Evolutionary conservation across 2,329 filamentous ascomycete species (phyloP), one percentile per base, ranked within the genome.

Genomic region (Paecilomyces formosus): DNA sequence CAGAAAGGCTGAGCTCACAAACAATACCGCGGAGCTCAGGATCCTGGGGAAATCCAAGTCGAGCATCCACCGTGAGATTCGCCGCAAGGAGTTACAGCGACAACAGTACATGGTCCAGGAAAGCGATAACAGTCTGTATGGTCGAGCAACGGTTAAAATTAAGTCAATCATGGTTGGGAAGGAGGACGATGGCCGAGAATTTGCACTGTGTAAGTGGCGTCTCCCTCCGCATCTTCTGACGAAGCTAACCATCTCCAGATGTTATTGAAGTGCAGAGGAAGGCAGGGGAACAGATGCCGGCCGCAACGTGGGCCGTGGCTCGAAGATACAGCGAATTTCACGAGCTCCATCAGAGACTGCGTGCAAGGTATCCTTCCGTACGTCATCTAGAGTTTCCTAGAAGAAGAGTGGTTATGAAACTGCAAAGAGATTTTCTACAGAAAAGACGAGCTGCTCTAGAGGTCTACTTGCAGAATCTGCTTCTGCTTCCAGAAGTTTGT

Each of bases 31-130:
- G 1, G 94, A 99, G 72, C 74, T 99, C 56, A 85, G 94, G 33
- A 97, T 99, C 61, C 74, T 99, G 55, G 86, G 88, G 57, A 99
- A 99, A 73, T 97, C 92, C 0, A 96, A 94, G 72, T 88, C 92
- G 31, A 99, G 94, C 73, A 78, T 99, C 58, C 89, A 96, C 68
- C 84, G 94, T 64, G 94, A 99, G 73, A 92, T 97, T 57, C 85
- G 91, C 58, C 86, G 92, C 33, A 99, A 97, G 71, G 93, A 97
- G 74, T 83, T 99, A 68, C 94, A 99, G 72, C 85, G 92, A 56
- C 94, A 96, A 73, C 95, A 99, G 71, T 99, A 99, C 66, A 90
- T 96, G 53, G 86, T 97, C 7, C 94, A 99, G 74, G 94, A 99
- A 74, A 97, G 92, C 69, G 95, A 99, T 72, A 99, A 96, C 73